Percentiles rank a stretch among this genome's conserved stretches.
Conservation (phyloP, 139 green algal genomes). For the Volvox africanus region DNA sequence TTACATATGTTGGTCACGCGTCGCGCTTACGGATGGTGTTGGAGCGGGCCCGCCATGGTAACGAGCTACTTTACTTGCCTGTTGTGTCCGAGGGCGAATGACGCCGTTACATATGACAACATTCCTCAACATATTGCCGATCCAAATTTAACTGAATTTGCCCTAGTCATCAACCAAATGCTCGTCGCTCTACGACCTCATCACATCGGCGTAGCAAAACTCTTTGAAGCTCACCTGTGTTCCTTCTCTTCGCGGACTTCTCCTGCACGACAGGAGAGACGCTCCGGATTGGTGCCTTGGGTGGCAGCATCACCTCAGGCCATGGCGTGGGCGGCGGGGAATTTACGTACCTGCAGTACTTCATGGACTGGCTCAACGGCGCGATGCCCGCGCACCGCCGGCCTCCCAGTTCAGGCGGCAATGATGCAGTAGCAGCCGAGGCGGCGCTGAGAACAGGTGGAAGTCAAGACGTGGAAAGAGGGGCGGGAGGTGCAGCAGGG, state of each 20-base stretch:
- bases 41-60: conserved; percentile 23
- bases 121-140: too few species aligned
- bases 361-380: conserved; percentile 34
- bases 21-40: conserved; percentile 24
- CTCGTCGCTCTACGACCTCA: too few species aligned
- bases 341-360: not conserved
- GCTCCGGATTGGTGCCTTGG: not conserved
- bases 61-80: too few species aligned
- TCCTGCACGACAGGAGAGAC: not conserved
- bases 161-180: too few species aligned
- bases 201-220: too few species aligned
- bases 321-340: conserved; percentile 18
- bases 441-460: not conserved
- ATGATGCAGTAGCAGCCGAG: not conserved
- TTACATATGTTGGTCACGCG: conserved; percentile 20
- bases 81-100: too few species aligned
- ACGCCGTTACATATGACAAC: too few species aligned
- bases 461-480: not conserved
- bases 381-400: not conserved
- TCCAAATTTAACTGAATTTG: too few species aligned
- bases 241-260: not conserved
- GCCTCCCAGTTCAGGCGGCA: not conserved
- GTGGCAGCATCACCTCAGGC: conserved; percentile 33
- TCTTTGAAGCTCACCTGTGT: not conserved
- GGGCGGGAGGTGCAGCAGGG: not conserved